These are phyloP conservation scores for Petunia secreta DNA, from an alignment of 257 asterid genomes.

Conservation along the genomic window DNA sequence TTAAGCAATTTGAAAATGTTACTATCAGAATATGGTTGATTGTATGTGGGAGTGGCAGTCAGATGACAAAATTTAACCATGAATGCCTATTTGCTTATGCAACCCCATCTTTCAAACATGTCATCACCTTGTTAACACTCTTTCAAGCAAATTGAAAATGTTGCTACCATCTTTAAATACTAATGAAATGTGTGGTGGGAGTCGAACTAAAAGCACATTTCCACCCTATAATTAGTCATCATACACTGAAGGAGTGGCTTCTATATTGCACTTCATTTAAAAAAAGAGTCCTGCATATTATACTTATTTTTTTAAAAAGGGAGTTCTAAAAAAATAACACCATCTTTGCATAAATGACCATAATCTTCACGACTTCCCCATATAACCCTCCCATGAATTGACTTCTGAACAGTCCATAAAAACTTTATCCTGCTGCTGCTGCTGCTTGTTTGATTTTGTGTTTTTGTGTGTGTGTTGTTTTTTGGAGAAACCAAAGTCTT, in stretches of 20 bases:
- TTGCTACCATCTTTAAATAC: conserved; percentile 11
- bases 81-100: not conserved
- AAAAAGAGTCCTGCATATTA: conserved; percentile 2
- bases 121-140: not conserved
- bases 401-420: not conserved
- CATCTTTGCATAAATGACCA: not conserved
- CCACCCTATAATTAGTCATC: not conserved
- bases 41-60: not conserved
- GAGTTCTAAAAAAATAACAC: not conserved
- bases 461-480: not conserved
- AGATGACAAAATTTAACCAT: not conserved
- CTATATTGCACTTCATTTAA: not conserved
- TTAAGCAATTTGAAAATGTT: conserved; percentile 3
- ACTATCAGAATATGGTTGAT: conserved; percentile 12
- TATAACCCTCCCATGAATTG: conserved; percentile 9
- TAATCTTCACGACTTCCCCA: not conserved
- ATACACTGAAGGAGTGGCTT: not conserved
- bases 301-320: not conserved
- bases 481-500: not conserved
- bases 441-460: too few relatives aligned
- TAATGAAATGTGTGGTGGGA: conserved; percentile 8
- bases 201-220: conserved; percentile 1
- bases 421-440: not conserved
- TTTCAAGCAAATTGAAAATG: not conserved
- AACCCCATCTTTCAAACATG: not conserved